Evolutionary conservation across 805 yeast species (phyloP).

Genomic region (Candida maris): DNA sequence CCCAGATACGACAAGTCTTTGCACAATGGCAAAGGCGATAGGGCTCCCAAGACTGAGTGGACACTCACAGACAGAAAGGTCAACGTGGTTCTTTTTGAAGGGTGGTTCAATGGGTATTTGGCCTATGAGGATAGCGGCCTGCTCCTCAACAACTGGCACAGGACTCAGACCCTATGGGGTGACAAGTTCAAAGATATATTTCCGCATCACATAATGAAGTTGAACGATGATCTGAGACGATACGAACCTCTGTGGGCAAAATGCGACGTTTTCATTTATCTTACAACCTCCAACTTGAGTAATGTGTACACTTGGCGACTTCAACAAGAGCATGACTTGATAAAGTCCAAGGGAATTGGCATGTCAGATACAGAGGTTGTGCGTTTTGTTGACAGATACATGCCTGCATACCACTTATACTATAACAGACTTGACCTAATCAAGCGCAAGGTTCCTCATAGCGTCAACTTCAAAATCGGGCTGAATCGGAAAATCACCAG

Average conservation of each 20-base stretch:
- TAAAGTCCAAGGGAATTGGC: slow-evolving; percentile 56
- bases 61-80: slow-evolving; percentile 32
- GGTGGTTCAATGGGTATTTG: slow-evolving; percentile 87
- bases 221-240: slow-evolving; percentile 49
- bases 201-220: slow-evolving; percentile 25
- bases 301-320: slow-evolving; percentile 78
- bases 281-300: slow-evolving; percentile 55
- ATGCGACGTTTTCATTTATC: slow-evolving; percentile 58
- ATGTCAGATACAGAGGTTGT: slow-evolving; percentile 74
- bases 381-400: slow-evolving; percentile 73
- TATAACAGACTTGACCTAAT: slow-evolving; percentile 30
- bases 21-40: slow-evolving; percentile 74
- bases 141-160: slow-evolving; percentile 28
- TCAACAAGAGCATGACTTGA: slow-evolving; percentile 67
- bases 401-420: slow-evolving; percentile 80
- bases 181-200: slow-evolving; percentile 19
- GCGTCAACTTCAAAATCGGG: slow-evolving; percentile 17
- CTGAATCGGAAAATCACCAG: slow-evolving; percentile 13
- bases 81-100: slow-evolving; percentile 78
- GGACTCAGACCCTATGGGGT: slow-evolving; percentile 13
- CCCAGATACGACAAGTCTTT: slow-evolving; percentile 81
- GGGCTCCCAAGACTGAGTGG: slow-evolving; percentile 45
- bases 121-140: slow-evolving; percentile 35
- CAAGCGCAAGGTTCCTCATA: slow-evolving; percentile 1
- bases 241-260: slow-evolving; percentile 55